Base-by-base conservation (phyloP, 345 rosid genomes). In the Gossypium longicalyx region DNA sequence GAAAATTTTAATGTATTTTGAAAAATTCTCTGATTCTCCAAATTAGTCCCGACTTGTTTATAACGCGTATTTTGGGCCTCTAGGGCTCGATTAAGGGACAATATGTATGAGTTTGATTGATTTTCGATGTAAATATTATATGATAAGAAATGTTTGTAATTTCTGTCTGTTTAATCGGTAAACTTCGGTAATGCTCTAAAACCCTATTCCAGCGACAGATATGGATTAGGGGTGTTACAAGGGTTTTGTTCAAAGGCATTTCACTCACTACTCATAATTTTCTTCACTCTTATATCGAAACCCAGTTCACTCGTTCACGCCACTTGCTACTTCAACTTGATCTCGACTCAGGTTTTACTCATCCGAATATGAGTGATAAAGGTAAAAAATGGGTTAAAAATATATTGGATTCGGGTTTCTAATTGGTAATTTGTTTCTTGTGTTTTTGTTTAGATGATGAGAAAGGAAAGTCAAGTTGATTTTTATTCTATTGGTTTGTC, bases 331-430 rank as follows among this genome's bases (percentile, higher is more conserved):
- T 23, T 58, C 67, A 19, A 45, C 80, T 67, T 81, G 49, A 8
- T 47, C 75, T 41, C 70, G 10, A 27, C 63, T 81, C 63, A 84
- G 89, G 56, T 29, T 77, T 59, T 89, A 7, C 88, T 85, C 87
- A 12, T 81, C 92, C 67, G 86, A 80, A 41, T 25, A 43, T 68
- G 23, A 68, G 44, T 49, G 47, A 29, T 49, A 16, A 69, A 69
- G 72, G 72, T 69, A 22, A 25, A 13, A 54, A 48, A 68, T 7
- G 15, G 13, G 20, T 22, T 7, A 15, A 2, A 25, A 48, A 44
- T 48, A n/a, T 43, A 63, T n/a, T 41, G 48, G 49, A n/a, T 64
- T 23, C 22, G 8, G 12, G 71, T 48, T 19, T 45, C 41, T 47
- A n/a, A 19, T 45, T 20, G 34, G 10, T 8, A 66, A 11, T 66